Evolutionary conservation across 495 filamentous ascomycete genomes (phyloP), one percentile per base, ranked within the genome.

Genomic region (Aspergillus diversus): DNA sequence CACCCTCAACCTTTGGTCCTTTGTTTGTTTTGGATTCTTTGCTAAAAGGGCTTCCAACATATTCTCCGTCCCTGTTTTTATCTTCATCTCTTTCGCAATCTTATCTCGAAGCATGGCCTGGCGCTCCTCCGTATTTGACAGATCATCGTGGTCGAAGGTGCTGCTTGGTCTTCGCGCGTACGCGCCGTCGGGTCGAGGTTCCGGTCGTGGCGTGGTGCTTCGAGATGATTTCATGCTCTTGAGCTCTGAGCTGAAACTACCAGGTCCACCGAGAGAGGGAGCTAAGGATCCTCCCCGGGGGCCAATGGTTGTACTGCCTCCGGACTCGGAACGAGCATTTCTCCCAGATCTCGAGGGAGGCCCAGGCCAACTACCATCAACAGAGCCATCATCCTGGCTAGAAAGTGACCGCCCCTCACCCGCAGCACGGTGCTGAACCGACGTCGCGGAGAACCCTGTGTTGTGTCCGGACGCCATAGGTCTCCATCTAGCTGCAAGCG

Each of bases 1-100:
- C 7, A 97, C 94, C 69, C 86, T 83, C 56, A 87, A 80, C 57
- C 92, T 86, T 73, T 97, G 96, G 53, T 97, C 93, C 69, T 92
- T 97, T 21, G 91, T 90, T 70, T 98, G 93, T 73, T 98, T 99
- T 12, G 90, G 87, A 70, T 95, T 97, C 75, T 99, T 99, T n/a
- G 87, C 80, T 69, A 96, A 90, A 61, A 99, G 73, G 16, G 94
- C 95, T 78, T 97, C 95, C 55, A 99, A 77, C 84, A 98, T 86
- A 72, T 99, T 99, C 81, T 99, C 95, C 56, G 93, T 97, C 31
- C 95, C 95, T 61, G 92, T 89, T 76, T 96, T 97, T 71, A 98
- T 98, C 81, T 98, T 98, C 76, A 90, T 89, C 73, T 98, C 95
- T 68, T 93, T 92, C 53, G 91, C 93, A 60, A 99, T 88, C 71